phyloP scores from a whole-genome alignment of 306 rosid genomes.

The Clitoria ternatea region DNA sequence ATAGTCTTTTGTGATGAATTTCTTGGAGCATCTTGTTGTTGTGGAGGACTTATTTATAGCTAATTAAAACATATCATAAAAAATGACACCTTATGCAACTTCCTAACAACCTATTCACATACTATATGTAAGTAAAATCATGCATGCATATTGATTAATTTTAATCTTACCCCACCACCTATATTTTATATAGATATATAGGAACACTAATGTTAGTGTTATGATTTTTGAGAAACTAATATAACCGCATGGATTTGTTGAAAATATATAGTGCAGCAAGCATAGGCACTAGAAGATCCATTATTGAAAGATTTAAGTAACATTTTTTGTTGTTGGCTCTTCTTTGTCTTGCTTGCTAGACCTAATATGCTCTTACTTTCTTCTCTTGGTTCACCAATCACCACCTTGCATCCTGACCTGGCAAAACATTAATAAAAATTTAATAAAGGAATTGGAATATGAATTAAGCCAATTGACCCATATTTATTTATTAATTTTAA shows the following conservation, averaged over 20 bases:
- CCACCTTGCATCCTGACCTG: too few species aligned
- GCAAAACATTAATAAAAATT: too few species aligned
- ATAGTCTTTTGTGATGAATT: slow-evolving; percentile 26
- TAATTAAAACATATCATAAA: slow-evolving; percentile 22
- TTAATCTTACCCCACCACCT: neutral
- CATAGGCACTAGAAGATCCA: neutral
- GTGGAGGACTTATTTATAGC: slow-evolving; percentile 25
- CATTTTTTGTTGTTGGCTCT: too few species aligned
- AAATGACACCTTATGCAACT: slow-evolving; percentile 35
- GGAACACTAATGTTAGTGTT: neutral
- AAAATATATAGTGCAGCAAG: neutral
- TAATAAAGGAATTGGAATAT: too few species aligned
- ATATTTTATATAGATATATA: neutral
- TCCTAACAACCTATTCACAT: slow-evolving; percentile 32
- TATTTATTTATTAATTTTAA: too few species aligned
- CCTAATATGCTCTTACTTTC: too few species aligned
- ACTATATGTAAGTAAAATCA: slow-evolving; percentile 6
- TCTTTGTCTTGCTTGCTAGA: too few species aligned
- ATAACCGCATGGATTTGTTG: neutral
- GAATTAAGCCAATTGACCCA: too few species aligned
- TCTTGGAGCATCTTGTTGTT: slow-evolving; percentile 32
- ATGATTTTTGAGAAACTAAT: neutral
- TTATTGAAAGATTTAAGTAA: slow-evolving; percentile 13
- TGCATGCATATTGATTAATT: slow-evolving; percentile 14
- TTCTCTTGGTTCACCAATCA: too few species aligned